Evolutionary conservation across 139 green algal species (phyloP), one percentile per base, ranked within the genome.

Genomic region (Haematococcus sp.): DNA sequence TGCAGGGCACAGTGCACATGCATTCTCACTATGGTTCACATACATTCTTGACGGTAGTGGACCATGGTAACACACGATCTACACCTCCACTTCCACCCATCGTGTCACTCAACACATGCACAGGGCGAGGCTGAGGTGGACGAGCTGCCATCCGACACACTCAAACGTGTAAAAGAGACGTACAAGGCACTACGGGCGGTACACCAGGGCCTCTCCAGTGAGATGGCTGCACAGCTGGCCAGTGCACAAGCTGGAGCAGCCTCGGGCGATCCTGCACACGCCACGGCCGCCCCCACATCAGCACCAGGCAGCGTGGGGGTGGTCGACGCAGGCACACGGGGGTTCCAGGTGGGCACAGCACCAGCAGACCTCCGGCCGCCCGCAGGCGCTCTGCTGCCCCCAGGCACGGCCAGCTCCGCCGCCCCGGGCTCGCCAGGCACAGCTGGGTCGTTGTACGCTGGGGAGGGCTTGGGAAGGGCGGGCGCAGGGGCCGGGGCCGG

Each of bases 81-180:
- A 27, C 31, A 11, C 32, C 34, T 2, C 73, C 13, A 68, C 32
- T 27, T 4, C 58, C 67, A 67, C 15, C 32, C 63, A 59, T 49
- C 3, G n/a, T 15, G 49, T n/a, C 2, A 31, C 15, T 28, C 5
- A 16, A 30, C 40, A 17, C 76, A 76, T 34, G 31, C 88, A 17
- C 4, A 68, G 30, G 81, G 86, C n/a, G 70, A 86, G 51, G 81
- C 63, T 0, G 71, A 81, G 15, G 34, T 89, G 44, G 86, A 94
- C 23, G 68, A 86, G 72, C 70, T 94, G 59, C 82, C 88, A 7
- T 67, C 68, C 0, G 82, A 92, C 63, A 87, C 54, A 20, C n/a
- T 94, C 27, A 93, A 92, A 77, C 72, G 72, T 31, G 86, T 95
- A 44, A 70, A 76, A 40, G 89, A 93, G 78, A 77, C 79, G 2